These are phyloP conservation scores for Crithidia mellificae DNA, from an alignment of 208 protist genomes.

Conservation along the genomic window DNA sequence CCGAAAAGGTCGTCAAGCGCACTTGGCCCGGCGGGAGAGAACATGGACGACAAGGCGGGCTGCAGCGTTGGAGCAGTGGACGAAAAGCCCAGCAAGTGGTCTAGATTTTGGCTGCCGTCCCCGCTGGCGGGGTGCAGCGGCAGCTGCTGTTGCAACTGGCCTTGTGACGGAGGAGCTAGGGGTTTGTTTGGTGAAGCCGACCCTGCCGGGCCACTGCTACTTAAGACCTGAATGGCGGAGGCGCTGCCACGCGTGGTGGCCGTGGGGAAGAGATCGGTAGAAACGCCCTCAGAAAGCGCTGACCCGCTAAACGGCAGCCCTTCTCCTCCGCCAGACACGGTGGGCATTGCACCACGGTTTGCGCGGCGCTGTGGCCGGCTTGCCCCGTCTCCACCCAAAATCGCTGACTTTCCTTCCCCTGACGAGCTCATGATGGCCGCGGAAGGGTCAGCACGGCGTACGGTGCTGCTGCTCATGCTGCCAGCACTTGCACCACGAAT, in stretches of 20 bases:
- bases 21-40: background rate
- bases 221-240: no score
- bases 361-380: constrained; percentile 15
- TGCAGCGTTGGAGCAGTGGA: no score
- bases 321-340: background rate
- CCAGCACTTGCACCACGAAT: background rate
- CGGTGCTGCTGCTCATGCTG: background rate
- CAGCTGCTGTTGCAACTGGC: background rate
- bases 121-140: no score
- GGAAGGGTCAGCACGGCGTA: background rate
- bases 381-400: background rate
- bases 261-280: no score
- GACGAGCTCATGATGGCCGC: background rate
- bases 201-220: no score
- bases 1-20: constrained; percentile 17
- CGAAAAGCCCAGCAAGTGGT: background rate
- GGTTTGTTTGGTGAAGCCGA: no score
- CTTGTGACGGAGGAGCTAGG: no score
- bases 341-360: background rate
- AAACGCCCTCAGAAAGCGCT: no score
- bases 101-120: background rate
- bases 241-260: no score
- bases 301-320: no score
- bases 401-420: background rate
- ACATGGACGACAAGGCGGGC: no score